Percentiles rank a stretch among this genome's conserved stretches.
Evolutionary conservation across 2,329 filamentous ascomycete species (phyloP).

Genomic region (Trichophyton equinum): DNA sequence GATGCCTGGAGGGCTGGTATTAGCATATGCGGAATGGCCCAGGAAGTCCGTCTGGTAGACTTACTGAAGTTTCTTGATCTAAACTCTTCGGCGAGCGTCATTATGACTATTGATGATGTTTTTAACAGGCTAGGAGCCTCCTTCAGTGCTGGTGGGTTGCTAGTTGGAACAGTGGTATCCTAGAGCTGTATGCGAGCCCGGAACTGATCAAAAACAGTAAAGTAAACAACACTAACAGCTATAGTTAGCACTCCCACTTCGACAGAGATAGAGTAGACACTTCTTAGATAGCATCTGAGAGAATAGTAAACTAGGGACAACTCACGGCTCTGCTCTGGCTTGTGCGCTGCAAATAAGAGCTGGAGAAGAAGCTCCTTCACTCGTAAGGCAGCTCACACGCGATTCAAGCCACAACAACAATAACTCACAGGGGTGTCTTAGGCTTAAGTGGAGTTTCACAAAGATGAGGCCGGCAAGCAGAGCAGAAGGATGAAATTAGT

Average conservation of each 20-base stretch:
- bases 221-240: neutral
- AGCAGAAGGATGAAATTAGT: neutral
- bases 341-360: no score
- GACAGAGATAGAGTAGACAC: neutral
- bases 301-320: neutral
- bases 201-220: neutral
- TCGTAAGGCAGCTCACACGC: neutral
- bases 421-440: neutral
- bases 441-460: neutral
- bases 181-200: neutral
- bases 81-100: conserved; percentile 50
- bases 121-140: neutral
- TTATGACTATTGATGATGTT: conserved; percentile 3
- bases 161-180: neutral
- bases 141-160: neutral
- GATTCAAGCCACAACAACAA: neutral
- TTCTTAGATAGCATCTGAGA: neutral
- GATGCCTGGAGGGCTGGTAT: conserved; percentile 39
- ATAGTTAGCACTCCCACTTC: neutral
- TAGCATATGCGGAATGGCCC: conserved; percentile 3
- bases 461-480: neutral
- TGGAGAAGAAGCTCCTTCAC: neutral
- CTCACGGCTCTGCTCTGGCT: neutral
- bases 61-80: conserved; percentile 55
- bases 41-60: conserved; percentile 18